A percentile compares a stretch with the other conserved stretches of the same genome.
phyloP scores from a whole-genome alignment of 352 stramenopile genomes.

The Globisporangium canariense region DNA sequence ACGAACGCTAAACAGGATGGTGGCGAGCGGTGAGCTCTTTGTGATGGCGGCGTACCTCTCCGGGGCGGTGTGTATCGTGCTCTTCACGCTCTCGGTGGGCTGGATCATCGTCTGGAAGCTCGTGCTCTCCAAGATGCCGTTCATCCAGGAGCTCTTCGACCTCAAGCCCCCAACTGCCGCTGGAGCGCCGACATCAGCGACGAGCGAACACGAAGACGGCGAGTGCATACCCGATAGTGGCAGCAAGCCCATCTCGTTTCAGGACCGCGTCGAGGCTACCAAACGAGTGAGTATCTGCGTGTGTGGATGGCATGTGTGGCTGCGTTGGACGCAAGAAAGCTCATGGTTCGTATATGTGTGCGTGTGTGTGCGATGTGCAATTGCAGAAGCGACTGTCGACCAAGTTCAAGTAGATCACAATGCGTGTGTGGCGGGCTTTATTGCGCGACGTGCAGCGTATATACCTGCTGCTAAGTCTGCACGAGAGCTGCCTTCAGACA shows the following conservation, averaged over 20 bases:
- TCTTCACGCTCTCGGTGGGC: slow-evolving; percentile 68
- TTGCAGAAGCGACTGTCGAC: slow-evolving; percentile 44
- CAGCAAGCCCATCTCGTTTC: slow-evolving; percentile 51
- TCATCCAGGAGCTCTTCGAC: slow-evolving; percentile 82
- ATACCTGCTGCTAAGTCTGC: not conserved
- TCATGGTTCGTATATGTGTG: not conserved
- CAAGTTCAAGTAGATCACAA: slow-evolving; percentile 20
- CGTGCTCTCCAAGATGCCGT: slow-evolving; percentile 79
- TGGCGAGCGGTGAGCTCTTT: slow-evolving; percentile 36
- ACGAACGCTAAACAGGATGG: not conserved
- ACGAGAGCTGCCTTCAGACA: slow-evolving; percentile 1
- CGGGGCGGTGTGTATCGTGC: slow-evolving; percentile 74
- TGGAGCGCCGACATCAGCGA: not conserved
- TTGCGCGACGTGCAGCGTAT: too few relatives aligned
- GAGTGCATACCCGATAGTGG: slow-evolving; percentile 7
- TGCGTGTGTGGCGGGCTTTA: not conserved
- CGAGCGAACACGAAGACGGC: slow-evolving; percentile 8
- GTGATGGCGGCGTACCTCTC: slow-evolving; percentile 69
- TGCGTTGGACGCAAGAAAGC: not conserved
- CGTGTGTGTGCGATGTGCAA: slow-evolving; percentile 15
- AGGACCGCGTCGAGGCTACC: slow-evolving; percentile 66
- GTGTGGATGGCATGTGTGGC: not conserved
- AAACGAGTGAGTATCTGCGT: slow-evolving; percentile 38
- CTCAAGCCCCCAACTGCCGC: slow-evolving; percentile 59
- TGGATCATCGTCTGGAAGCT: slow-evolving; percentile 87